Evolutionary conservation across 1,139 yeast species (phyloP).

Genomic region (Nakaseomyces bracarensis): DNA sequence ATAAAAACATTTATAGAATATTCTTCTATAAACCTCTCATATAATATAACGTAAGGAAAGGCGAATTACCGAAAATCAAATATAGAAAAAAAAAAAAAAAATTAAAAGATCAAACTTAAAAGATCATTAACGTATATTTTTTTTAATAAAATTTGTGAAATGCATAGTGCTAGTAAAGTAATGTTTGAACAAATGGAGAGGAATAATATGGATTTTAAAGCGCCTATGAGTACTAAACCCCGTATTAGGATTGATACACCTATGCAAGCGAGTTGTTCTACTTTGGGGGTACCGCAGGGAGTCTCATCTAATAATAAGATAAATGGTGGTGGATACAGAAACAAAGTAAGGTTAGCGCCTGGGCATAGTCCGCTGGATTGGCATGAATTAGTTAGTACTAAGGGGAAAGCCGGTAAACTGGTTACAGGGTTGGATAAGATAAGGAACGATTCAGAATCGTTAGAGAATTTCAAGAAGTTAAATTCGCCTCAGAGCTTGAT

Average conservation of each 20-base stretch:
- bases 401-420: constrained; percentile 18
- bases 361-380: constrained; percentile 33
- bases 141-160: not conserved
- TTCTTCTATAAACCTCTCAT: too few species aligned
- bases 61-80: too few species aligned
- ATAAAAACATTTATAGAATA: too few species aligned
- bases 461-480: constrained; percentile 10
- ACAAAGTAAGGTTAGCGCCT: constrained; percentile 27
- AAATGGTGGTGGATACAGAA: constrained; percentile 19
- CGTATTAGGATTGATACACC: not conserved
- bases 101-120: constrained; percentile 2
- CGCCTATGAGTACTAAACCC: too few species aligned
- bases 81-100: not conserved
- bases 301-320: not conserved
- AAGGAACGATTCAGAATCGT: constrained; percentile 5
- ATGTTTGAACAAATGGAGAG: constrained; percentile 4
- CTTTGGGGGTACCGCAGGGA: constrained; percentile 1
- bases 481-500: constrained; percentile 15
- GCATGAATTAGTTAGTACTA: constrained; percentile 19
- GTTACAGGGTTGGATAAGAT: constrained; percentile 17
- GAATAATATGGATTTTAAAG: not conserved
- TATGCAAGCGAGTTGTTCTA: constrained; percentile 8
- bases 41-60: too few species aligned
- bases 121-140: not conserved
- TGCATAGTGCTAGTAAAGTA: constrained; percentile 5